Evolutionary conservation across 106 monocot species (phyloP).

Genomic region (Platanthera guangdongensis): DNA sequence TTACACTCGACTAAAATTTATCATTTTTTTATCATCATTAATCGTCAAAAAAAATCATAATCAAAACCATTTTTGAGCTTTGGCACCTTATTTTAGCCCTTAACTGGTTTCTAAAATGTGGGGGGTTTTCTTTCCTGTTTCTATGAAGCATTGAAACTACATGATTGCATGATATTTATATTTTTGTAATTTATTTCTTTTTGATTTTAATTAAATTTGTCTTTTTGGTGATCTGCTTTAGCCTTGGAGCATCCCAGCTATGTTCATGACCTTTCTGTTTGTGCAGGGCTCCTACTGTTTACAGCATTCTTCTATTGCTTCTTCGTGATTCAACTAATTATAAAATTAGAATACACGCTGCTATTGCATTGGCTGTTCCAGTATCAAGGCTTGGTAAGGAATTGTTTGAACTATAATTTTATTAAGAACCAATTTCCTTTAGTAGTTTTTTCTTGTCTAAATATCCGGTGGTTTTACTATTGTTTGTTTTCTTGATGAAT

Average conservation of each 20-base stretch:
- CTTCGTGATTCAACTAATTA: constrained; percentile 95
- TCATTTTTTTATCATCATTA: background rate
- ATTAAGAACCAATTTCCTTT: background rate
- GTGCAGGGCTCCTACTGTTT: constrained; percentile 84
- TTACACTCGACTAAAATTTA: background rate
- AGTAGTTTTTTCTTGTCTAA: background rate
- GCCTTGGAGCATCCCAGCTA: background rate
- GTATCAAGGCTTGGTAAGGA: constrained; percentile 59
- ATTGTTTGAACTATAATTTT: background rate
- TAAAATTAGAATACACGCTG: constrained; percentile 96
- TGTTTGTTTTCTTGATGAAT: background rate
- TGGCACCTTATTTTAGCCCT: too few species aligned
- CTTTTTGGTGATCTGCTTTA: background rate
- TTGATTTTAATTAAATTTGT: background rate
- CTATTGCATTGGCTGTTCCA: constrained; percentile 89
- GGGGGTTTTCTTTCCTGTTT: too few species aligned
- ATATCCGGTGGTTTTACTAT: background rate
- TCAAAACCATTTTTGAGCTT: too few species aligned
- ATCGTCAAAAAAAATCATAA: background rate
- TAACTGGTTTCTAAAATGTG: too few species aligned
- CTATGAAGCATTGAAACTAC: too few species aligned
- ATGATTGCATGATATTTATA: too few species aligned
- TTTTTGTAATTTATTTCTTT: background rate
- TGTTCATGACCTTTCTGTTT: background rate
- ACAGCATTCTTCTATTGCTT: constrained; percentile 80